Conservation (phyloP, 345 rosid species). For the Rubroshorea leprosula region DNA sequence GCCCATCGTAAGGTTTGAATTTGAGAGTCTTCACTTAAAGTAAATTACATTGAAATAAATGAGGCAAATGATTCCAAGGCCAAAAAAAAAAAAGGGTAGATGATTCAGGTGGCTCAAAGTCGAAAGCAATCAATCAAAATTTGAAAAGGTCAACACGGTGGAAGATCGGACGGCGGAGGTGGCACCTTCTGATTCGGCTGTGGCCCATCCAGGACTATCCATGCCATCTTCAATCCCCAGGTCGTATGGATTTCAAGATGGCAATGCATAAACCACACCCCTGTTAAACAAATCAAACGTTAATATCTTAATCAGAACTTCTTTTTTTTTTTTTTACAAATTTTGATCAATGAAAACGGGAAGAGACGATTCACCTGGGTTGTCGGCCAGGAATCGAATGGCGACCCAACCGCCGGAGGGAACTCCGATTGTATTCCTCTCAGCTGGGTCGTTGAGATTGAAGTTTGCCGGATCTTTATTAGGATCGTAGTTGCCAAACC, state of each 20-base stretch:
- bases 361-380: slow-evolving; percentile 44
- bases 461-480: slow-evolving; percentile 26
- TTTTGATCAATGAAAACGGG: not conserved
- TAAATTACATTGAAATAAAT: too few species aligned
- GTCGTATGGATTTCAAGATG: not conserved
- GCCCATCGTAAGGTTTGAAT: too few species aligned
- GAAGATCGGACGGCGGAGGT: slow-evolving; percentile 45
- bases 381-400: slow-evolving; percentile 30
- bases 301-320: not conserved
- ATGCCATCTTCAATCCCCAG: not conserved
- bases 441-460: slow-evolving; percentile 32
- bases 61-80: too few species aligned
- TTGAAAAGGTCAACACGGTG: slow-evolving; percentile 26
- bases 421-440: slow-evolving; percentile 32
- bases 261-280: slow-evolving; percentile 35
- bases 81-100: too few species aligned
- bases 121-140: too few species aligned
- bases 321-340: not conserved
- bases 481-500: slow-evolving; percentile 31
- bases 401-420: slow-evolving; percentile 33
- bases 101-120: too few species aligned
- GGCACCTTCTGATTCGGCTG: slow-evolving; percentile 30
- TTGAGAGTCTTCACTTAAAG: too few species aligned
- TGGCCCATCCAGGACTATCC: slow-evolving; percentile 25
- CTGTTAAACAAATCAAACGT: slow-evolving; percentile 10